Conservation (phyloP, 2,329 filamentous ascomycete genomes). For the Aspergillus vadensis region DNA sequence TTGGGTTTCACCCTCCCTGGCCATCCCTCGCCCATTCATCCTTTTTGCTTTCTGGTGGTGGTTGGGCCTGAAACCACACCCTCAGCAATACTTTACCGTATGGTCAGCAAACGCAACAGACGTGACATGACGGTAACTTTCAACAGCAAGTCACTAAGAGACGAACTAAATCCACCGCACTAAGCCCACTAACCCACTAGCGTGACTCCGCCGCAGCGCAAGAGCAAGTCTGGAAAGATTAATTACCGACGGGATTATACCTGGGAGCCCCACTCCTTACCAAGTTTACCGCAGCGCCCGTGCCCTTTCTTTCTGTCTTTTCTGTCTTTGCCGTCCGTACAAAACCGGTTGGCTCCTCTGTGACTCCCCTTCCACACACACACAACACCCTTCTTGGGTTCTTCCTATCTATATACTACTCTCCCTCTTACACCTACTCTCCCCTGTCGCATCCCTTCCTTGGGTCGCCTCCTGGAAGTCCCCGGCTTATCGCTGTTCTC, state of each 20-base stretch:
- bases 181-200: conserved; percentile 3
- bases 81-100: not conserved
- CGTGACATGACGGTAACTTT: not conserved
- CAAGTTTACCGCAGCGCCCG: not conserved
- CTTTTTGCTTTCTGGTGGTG: not conserved
- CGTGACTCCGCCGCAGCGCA: conserved; percentile 4
- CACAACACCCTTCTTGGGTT: conserved; percentile 3
- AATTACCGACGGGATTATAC: not conserved
- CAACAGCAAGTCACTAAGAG: not conserved
- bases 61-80: not conserved
- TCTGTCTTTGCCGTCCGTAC: conserved; percentile 10
- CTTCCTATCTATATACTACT: not conserved
- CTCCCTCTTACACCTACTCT: not conserved
- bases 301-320: not conserved
- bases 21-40: not conserved
- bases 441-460: not conserved
- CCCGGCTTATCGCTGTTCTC: not conserved
- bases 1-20: not conserved
- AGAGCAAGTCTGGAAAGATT: not conserved
- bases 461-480: conserved; percentile 1
- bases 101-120: not conserved
- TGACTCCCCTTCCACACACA: not conserved
- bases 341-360: conserved; percentile 12
- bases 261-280: not conserved
- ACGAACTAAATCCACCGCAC: not conserved